Evolutionary conservation across 139 green algal genomes (phyloP), one percentile per base, ranked within the genome.

Genomic region (Chlorella vulgaris): DNA sequence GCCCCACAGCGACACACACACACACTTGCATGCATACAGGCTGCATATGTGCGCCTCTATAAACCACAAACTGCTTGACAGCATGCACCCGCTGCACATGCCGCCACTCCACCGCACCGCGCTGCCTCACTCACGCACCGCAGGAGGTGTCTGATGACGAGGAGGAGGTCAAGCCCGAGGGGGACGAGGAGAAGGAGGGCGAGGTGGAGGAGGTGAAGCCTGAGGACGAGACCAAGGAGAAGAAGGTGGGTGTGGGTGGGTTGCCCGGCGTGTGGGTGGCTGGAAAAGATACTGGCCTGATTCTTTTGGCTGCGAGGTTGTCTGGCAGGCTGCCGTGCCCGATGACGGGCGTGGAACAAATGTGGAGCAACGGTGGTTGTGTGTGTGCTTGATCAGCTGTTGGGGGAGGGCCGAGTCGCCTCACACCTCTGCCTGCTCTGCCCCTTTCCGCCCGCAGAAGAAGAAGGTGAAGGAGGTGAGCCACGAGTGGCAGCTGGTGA

Each of bases 401-500:
- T 74, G 35, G 66, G n/a, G n/a, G n/a, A n/a, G n/a, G n/a, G n/a
- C n/a, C n/a, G n/a, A n/a, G n/a, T n/a, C n/a, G n/a, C n/a, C n/a
- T n/a, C n/a, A n/a, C n/a, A n/a, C 63, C 31, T 40, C 13, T 43
- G 4, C 22, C 18, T 40, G 29, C 31, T 70, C 33, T 22, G 15
- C 3, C 63, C 31, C 43, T 19, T 19, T 15, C 63, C 43, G 29
- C 22, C 13, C 33, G 55, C 68, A 85, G 81, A 97, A 95, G 91
- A 90, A 91, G 69, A 90, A 96, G 94, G 92, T 99, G 31, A 98
- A 99, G 93, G 97, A 99, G 91, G 90, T 97, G 38, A 87, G 89
- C 61, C 94, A 98, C 82, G 97, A 99, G 91, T 99, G 97, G 97
- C 78, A 89, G 68, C 91, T 99, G 88, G 92, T 99, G 67, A 99